Evolutionary conservation across 352 stramenopile species (phyloP), one percentile per base, ranked within the genome.

Genomic region (Phytophthora cryptogea): DNA sequence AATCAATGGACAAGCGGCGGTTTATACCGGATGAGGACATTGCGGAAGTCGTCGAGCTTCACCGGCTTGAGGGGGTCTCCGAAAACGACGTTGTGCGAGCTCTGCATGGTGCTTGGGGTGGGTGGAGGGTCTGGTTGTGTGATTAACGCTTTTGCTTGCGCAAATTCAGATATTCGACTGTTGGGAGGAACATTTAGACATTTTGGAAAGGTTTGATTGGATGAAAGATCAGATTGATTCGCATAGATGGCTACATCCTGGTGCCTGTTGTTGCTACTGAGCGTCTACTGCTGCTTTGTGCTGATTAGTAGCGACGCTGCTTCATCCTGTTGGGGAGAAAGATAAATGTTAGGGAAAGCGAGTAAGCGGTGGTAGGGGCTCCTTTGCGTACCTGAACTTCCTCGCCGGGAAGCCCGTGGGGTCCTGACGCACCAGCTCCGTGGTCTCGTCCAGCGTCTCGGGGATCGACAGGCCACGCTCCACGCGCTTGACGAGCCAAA

Each of bases 41-140:
- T 95, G 63, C 86, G 86, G 55, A 93, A 94, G 72, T 95, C 84
- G 48, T 92, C 84, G 10, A 95, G 77, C 53, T 89, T 85, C 53
- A 95, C 82, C 35, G 83, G 82, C 63, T 85, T 84, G 26, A 77
- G 61, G 35, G 80, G 75, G 50, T 92, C 80, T 51, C 65, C 68
- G 61, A 90, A 89, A 46, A 90, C 73, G 44, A 89, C 55, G 56
- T 74, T 57, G 63, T 88, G 77, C 28, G 78, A 76, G 69, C 75
- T 86, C 57, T 90, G 77, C 65, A 85, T 87, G 35, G 40, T 44
- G 40, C 5, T 43, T 30, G n/a, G 17, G 20, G 20, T 20, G 5
- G 33, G 46, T 40, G 8, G 5, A 4, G 32, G 10, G 13, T 59
- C 26, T 23, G 20, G 20, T 23, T 23, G 20, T 23, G 20, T 23